phyloP scores from a whole-genome alignment of 164 flowering plant species.

The Magnolia changhungtana region DNA sequence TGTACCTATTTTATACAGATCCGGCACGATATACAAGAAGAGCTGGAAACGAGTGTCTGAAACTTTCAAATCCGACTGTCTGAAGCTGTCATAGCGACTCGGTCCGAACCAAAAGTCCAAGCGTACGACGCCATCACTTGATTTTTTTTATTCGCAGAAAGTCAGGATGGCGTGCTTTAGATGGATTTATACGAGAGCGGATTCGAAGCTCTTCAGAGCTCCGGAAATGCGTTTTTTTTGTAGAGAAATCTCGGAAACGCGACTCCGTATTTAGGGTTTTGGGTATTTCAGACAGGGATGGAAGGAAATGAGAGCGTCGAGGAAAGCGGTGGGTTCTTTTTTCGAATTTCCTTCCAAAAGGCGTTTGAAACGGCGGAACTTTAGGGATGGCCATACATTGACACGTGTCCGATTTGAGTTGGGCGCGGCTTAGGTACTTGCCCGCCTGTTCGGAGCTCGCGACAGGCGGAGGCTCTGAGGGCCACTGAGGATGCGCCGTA shows the following conservation, averaged over 20 bases:
- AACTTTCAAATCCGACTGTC: conserved; percentile 4
- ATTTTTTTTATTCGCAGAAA: neutral
- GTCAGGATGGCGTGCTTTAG: neutral
- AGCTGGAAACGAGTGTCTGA: neutral
- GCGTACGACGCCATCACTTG: neutral
- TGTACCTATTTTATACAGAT: neutral
- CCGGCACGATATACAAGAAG: neutral
- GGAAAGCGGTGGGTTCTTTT: neutral
- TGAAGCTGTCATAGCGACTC: conserved; percentile 12
- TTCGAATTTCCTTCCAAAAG: neutral
- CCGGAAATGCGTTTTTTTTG: neutral
- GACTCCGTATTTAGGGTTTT: neutral
- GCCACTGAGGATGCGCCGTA: no score
- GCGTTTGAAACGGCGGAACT: neutral
- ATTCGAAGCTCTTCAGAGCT: neutral
- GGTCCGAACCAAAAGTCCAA: conserved; percentile 7
- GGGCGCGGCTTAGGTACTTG: no score
- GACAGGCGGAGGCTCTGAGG: no score
- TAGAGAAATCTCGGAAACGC: neutral
- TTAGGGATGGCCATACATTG: neutral
- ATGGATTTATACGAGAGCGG: neutral
- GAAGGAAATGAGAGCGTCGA: neutral
- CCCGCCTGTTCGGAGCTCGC: no score
- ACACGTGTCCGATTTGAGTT: no score
- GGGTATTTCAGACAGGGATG: neutral